Percentiles rank a stretch among this genome's conserved stretches.
Conservation (phyloP, 2,329 filamentous ascomycete genomes). For the Trichoderma arundinaceum region DNA sequence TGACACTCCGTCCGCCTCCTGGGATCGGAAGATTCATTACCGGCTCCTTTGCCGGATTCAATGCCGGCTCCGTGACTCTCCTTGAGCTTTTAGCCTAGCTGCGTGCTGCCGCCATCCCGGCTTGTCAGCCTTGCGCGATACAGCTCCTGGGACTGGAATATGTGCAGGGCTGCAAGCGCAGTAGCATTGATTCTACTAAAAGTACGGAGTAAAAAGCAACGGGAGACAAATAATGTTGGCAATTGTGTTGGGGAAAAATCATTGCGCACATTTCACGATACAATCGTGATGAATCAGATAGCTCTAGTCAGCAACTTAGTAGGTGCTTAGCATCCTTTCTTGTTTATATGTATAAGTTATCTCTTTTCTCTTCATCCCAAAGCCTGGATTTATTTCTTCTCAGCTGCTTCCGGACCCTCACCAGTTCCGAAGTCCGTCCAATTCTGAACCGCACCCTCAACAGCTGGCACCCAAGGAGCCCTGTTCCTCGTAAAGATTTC, state of each 20-base stretch:
- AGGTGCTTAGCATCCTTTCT: background rate
- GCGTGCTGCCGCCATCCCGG: too few relatives aligned
- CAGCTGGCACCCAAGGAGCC: background rate
- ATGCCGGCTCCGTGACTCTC: background rate
- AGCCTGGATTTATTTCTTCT: background rate
- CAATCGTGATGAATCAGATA: too few relatives aligned
- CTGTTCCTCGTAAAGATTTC: constrained; percentile 17
- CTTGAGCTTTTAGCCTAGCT: too few relatives aligned
- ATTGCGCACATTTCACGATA: too few relatives aligned
- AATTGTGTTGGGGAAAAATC: too few relatives aligned
- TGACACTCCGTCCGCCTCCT: background rate
- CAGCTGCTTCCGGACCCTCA: background rate
- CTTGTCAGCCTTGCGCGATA: too few relatives aligned
- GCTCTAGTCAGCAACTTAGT: background rate
- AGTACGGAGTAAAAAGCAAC: too few relatives aligned
- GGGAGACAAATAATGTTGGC: too few relatives aligned
- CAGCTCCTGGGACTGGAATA: too few relatives aligned
- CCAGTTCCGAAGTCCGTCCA: constrained; percentile 19
- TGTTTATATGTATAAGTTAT: background rate
- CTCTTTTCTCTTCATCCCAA: rapidly evolving
- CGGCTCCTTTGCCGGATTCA: background rate
- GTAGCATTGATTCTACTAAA: too few relatives aligned
- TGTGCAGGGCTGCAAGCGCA: too few relatives aligned
- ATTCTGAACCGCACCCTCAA: constrained; percentile 12
- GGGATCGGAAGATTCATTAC: background rate